phyloP scores from a whole-genome alignment of 148 eudicot genomes.

The Persicaria tinctoria region DNA sequence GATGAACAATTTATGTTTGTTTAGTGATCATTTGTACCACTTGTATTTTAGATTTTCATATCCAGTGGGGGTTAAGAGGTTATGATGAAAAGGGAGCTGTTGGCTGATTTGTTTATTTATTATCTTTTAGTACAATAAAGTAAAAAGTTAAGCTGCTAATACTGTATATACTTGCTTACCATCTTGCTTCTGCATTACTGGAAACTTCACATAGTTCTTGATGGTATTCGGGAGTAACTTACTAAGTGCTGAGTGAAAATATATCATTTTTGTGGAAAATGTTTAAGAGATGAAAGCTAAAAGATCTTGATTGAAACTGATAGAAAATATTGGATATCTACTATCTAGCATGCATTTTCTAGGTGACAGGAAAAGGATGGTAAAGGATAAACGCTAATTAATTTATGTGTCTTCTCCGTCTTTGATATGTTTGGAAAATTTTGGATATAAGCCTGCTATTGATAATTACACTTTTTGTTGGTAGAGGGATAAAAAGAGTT shows the following conservation, averaged over 20 bases:
- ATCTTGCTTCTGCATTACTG: neutral
- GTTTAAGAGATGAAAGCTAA: neutral
- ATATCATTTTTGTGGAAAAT: neutral
- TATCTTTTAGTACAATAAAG: neutral
- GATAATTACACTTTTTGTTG: too few relatives aligned
- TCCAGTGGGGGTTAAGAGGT: too few relatives aligned
- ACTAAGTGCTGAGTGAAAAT: neutral
- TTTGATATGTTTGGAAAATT: neutral
- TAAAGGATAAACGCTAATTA: neutral
- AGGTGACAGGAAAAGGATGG: neutral
- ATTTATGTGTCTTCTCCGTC: neutral
- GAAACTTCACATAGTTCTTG: neutral
- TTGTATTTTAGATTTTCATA: too few relatives aligned
- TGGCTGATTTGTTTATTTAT: too few relatives aligned
- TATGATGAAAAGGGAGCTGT: too few relatives aligned
- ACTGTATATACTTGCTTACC: neutral
- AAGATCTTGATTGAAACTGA: neutral
- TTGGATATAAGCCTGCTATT: too few relatives aligned
- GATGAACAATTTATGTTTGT: too few relatives aligned
- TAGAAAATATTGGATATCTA: neutral
- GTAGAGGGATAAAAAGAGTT: neutral
- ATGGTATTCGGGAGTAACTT: neutral
- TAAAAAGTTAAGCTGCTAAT: neutral
- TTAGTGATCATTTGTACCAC: too few relatives aligned
- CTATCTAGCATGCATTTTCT: neutral